Base-by-base conservation (phyloP, 805 yeast genomes). In the Wickerhamomyces rabaulensis region DNA sequence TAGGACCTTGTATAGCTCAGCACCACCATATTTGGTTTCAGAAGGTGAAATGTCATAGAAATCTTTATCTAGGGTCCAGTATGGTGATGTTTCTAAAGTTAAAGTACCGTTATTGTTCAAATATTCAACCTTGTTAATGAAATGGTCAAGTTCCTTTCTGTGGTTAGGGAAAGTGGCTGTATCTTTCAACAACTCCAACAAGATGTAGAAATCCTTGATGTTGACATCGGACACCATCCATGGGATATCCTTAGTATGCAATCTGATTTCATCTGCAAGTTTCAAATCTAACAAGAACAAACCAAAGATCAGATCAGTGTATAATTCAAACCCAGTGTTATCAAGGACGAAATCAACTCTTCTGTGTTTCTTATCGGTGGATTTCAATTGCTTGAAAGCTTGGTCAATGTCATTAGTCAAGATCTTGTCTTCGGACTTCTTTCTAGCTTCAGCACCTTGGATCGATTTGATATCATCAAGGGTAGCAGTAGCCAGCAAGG, bases 161-260 rank as follows among this genome's bases (percentile, higher is more conserved):
- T 71, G 70, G 4, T 61, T 51, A 6, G 74, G 68, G 69, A 84
- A 88, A 51, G 80, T 71, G 6, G 60, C 41, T 6, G 70, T 55
- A 55, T 83, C 77, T 23, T 58, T 62, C 55, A 91, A 67, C 57
- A 87, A 87, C 12, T 66, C 55, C 16, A 87, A 52, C 44, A 88
- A 70, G 26, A 74, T 61, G 40, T 72, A 70, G 50, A 88, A 80
- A 67, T 94, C 99, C 58, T 81, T 82, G 25, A 87, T 78, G 80
- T 90, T 81, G 9, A 94, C 95, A 65, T 94, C 99, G 55, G 96
- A 87, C 17, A 94, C 98, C 84, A 94, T 92, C 95, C 98, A 94
- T 29, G 98, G 97, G 49, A 90, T 78, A 43, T 81, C 79, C 65
- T 94, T 94, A 53, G 95, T 89, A 65, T 94, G 99, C 51, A 91